Conservation (phyloP, 176 grass and related monocot species). For the Carex pumila region DNA sequence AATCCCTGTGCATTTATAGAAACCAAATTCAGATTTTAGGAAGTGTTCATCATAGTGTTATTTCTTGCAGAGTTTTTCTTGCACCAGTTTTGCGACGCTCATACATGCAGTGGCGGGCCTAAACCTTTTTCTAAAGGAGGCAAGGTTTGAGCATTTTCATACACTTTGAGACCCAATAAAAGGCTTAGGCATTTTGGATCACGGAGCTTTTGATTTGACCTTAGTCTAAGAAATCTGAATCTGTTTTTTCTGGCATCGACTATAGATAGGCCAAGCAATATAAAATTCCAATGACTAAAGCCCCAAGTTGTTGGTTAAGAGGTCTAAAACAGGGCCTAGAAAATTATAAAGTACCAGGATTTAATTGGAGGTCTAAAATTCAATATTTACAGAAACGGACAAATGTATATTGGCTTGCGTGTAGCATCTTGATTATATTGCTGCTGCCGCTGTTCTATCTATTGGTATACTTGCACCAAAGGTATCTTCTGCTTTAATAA, state of each 20-base stretch:
- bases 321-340: not conserved
- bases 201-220: not conserved
- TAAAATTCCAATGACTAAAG: not conserved
- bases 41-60: conserved; percentile 20
- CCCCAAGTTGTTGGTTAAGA: not conserved
- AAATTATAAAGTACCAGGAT: not conserved
- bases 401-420: conserved; percentile 67
- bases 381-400: conserved; percentile 64
- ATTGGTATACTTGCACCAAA: conserved; percentile 81
- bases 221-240: not conserved
- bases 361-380: not conserved
- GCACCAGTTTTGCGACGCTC: conserved; percentile 92
- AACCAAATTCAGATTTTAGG: not conserved
- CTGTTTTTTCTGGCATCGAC: not conserved
- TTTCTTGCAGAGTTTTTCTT: conserved; percentile 83
- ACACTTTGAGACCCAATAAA: not conserved
- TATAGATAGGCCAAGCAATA: not conserved
- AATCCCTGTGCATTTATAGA: conserved; percentile 9
- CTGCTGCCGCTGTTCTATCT: conserved; percentile 90
- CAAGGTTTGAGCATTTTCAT: conserved; percentile 47
- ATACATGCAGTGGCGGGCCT: conserved; percentile 44
- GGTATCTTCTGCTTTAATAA: conserved; percentile 32
- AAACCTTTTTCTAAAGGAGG: conserved; percentile 90
- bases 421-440: conserved; percentile 62
- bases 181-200: not conserved